Base-by-base conservation (phyloP, 2,329 filamentous ascomycete genomes). In the Colletotrichum salicis region DNA sequence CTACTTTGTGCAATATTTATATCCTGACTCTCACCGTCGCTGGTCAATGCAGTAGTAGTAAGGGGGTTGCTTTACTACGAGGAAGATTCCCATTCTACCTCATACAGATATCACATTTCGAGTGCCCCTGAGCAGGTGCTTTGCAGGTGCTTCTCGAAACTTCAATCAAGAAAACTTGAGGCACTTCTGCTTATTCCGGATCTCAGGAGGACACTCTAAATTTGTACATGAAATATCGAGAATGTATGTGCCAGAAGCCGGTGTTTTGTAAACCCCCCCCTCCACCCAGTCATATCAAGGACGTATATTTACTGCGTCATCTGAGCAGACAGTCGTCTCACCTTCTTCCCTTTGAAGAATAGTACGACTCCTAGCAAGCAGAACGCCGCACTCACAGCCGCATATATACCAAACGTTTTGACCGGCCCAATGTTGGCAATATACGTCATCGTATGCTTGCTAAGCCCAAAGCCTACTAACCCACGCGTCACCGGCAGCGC, bases 381-480 rank as follows among this genome's bases (percentile, higher is more conserved):
- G 13, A 71, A 64, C 10, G 58, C 63, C 31, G 68, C 59, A 57
- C 67, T 70, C 10, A 71, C 54, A 27, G 62, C 63, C 15, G 67
- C 63, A 29, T 71, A 73, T n/a, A 73, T 67, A 13, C 62, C 64
- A 31, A 71, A 73, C 2, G 71, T 73, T 19, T 33, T 51, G 37
- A 67, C 64, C 13, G 64, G 56, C 12, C 71, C 71, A 35, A 73
- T 59, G 59, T 63, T 67, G 33, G 57, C 45, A n/a, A 73, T 82
- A 22, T 71, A 73, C 33, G 66, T 58, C 7, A 60, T 59, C 2
- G 68, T 71, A n/a, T 73, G 71, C 52, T 67, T 71, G 54, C 71
- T 73, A 10, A 71, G 27, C 2, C 67, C 71, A 37, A 71, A 73
- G 10, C 58, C 67, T 10, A 73, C 64, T 8, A 71, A 51, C 2